phyloP scores from a whole-genome alignment of 169 alveolate genomes.

The Pseudocohnilembus persalinus region DNA sequence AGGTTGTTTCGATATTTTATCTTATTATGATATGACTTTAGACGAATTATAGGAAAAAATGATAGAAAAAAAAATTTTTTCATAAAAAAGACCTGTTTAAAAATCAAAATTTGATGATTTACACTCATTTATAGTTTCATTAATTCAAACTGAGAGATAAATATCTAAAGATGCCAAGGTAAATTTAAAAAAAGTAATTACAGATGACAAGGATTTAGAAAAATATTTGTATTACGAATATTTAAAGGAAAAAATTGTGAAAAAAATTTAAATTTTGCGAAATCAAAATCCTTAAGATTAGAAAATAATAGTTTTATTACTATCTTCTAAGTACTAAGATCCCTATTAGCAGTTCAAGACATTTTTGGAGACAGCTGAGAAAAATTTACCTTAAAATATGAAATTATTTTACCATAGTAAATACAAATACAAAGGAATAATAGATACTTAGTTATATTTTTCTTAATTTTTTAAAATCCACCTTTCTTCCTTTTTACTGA shows the following conservation, averaged over 20 bases:
- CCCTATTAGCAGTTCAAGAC: constrained; percentile 25
- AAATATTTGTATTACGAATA: constrained; percentile 4
- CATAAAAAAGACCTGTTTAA: constrained; percentile 12
- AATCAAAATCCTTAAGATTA: background rate
- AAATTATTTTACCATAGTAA: constrained; percentile 27
- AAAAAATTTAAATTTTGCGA: constrained; percentile 18
- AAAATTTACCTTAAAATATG: constrained; percentile 25
- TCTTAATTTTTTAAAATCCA: constrained; percentile 37
- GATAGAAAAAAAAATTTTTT: constrained; percentile 17
- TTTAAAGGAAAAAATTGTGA: constrained; percentile 17
- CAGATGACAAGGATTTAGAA: constrained; percentile 9
- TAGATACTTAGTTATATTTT: constrained; percentile 33
- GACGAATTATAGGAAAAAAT: background rate
- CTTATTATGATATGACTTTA: constrained; percentile 24
- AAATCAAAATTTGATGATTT: constrained; percentile 14
- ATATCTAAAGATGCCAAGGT: background rate
- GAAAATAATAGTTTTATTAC: constrained; percentile 21
- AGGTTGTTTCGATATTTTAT: constrained; percentile 37
- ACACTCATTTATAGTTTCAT: constrained; percentile 15
- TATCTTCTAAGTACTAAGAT: constrained; percentile 14
- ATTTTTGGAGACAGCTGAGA: constrained; percentile 38
- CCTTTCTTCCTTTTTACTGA: constrained; percentile 21
- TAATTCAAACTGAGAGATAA: constrained; percentile 6
- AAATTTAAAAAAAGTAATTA: background rate
- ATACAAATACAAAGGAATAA: constrained; percentile 35